These are phyloP conservation scores for Diaporthe helianthi DNA, from an alignment of 2,329 filamentous ascomycete genomes.

Conservation along the genomic window DNA sequence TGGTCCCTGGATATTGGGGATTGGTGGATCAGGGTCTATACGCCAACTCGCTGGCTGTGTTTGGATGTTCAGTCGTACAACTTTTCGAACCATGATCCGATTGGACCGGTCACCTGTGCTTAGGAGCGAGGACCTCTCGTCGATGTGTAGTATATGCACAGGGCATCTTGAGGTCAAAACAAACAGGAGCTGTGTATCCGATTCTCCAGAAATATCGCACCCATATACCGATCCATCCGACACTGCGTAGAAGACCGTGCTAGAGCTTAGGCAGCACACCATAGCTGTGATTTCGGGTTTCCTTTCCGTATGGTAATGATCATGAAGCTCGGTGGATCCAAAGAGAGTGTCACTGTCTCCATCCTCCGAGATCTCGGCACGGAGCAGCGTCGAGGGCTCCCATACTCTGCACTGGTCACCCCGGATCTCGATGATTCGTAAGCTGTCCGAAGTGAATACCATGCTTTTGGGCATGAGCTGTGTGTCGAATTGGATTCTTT, in stretches of 20 bases:
- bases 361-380: conserved; percentile 33
- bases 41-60: not conserved
- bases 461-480: conserved; percentile 29
- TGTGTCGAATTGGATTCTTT: conserved; percentile 33
- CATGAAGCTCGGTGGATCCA: conserved; percentile 12
- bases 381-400: conserved; percentile 38
- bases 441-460: conserved; percentile 36
- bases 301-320: conserved; percentile 28
- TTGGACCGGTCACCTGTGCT: conserved; percentile 33
- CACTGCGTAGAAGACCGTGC: conserved; percentile 36
- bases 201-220: conserved; percentile 30
- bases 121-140: conserved; percentile 32
- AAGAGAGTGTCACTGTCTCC: conserved; percentile 35
- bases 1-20: not conserved
- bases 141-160: conserved; percentile 35
- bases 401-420: conserved; percentile 38
- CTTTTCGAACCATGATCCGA: conserved; percentile 31
- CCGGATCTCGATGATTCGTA: conserved; percentile 38
- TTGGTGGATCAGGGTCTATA: not conserved
- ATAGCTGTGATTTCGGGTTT: conserved; percentile 35
- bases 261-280: conserved; percentile 1
- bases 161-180: not conserved
- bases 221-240: conserved; percentile 37
- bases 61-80: not conserved
- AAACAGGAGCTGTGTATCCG: not conserved